Base-by-base conservation (phyloP, 352 stramenopile genomes). In the Phytopythium mirpurense region DNA sequence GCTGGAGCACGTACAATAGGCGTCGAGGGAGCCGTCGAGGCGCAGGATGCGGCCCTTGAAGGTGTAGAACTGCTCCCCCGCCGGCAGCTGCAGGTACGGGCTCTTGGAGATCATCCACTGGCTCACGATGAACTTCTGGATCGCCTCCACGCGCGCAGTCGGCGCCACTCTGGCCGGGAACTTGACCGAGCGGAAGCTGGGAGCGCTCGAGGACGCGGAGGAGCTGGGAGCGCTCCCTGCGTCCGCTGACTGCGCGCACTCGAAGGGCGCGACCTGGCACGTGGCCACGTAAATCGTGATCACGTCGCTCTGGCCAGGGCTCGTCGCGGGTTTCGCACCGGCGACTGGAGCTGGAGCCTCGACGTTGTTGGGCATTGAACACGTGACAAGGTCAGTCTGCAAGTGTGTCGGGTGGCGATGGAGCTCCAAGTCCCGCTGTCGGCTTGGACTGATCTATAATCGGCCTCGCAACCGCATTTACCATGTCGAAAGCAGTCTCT, bases 91-190 rank as follows among this genome's bases (percentile, higher is more conserved):
- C 2, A 66, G 61, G 48, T 79, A 79, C 27, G 62, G 61, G 43
- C 62, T 81, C 56, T 87, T 88, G 27, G 73, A 70, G 47, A 90
- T 85, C 24, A 37, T 54, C 80, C 80, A 87, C 47, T 90, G 80
- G 26, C 45, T 69, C 26, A 81, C 24, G 4, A 88, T 59, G 50
- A 90, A 90, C 38, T 54, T 58, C 38, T 80, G 77, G 7, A 90
- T 45, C 15, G 72, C 72, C 9, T 72, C 61, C 5, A 88, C 57
- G 24, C 51, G 81, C 18, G 72, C 66, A 3, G 62, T 76, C 0
- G 63, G 47, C 0, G 36, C 32, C n/a, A 88, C 75, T 15, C 68
- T 67, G 8, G 77, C 67, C 18, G 74, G 69, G 54, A 90, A 90
- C 47, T 83, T 82, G 29, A 73, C 47, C 2, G 47, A 6, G 12